phyloP scores from a whole-genome alignment of 164 flowering plant species.

The Houttuynia cordata region DNA sequence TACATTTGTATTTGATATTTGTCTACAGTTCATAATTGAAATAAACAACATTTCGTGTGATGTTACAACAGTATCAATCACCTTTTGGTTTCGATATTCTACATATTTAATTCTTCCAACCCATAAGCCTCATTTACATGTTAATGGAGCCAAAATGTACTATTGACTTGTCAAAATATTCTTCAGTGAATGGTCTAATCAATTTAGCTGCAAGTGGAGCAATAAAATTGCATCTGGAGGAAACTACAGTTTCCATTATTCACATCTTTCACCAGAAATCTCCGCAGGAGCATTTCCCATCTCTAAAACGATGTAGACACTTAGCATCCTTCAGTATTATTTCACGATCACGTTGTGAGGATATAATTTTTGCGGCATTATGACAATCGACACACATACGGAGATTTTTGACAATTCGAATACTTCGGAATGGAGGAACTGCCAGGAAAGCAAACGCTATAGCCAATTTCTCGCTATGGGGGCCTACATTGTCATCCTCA shows the following conservation, averaged over 20 bases:
- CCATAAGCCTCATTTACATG: too few species aligned
- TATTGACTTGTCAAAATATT: too few species aligned
- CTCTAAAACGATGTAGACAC: constrained; percentile 16
- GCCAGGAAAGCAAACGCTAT: constrained; percentile 16
- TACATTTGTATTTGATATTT: too few species aligned
- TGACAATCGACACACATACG: constrained; percentile 19
- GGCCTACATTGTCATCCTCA: constrained; percentile 14
- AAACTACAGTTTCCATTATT: neutral
- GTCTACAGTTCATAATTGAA: too few species aligned
- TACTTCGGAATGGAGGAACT: constrained; percentile 6
- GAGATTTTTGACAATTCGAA: constrained; percentile 16
- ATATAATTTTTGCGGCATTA: constrained; percentile 11
- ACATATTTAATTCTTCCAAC: too few species aligned
- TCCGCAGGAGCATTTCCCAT: constrained; percentile 21
- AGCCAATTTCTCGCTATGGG: constrained; percentile 24
- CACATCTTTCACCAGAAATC: constrained; percentile 18
- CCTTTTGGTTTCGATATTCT: too few species aligned
- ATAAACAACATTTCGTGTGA: too few species aligned
- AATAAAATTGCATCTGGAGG: neutral
- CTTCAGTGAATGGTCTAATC: too few species aligned
- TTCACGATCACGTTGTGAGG: constrained; percentile 10
- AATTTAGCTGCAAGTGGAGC: too few species aligned
- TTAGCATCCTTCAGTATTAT: constrained; percentile 18
- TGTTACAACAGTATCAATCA: too few species aligned
- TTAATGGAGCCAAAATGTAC: too few species aligned